Percentiles rank a stretch among this genome's conserved stretches.
phyloP scores from a whole-genome alignment of 352 stramenopile genomes.

The Phytophthora agathidicida region DNA sequence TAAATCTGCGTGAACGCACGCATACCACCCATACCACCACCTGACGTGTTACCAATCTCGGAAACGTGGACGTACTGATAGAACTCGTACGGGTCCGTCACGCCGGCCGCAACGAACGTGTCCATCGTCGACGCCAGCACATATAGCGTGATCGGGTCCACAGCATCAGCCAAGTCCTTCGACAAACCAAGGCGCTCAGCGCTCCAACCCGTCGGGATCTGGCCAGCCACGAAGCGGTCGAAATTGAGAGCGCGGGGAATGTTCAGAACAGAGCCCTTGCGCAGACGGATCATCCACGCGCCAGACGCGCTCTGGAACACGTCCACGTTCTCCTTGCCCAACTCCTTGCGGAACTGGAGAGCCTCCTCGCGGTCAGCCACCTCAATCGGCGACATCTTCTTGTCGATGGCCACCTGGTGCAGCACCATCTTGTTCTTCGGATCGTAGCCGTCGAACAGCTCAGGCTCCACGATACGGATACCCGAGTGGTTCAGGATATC shows the following conservation, averaged over 20 bases:
- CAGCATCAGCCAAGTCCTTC: slow-evolving; percentile 78
- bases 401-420: slow-evolving; percentile 84
- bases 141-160: slow-evolving; percentile 85
- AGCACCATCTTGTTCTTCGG: slow-evolving; percentile 82
- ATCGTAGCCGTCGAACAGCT: slow-evolving; percentile 86
- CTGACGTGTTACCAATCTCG: slow-evolving; percentile 86
- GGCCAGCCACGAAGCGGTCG: slow-evolving; percentile 85
- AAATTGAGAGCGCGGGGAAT: slow-evolving; percentile 84
- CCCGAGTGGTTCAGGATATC: slow-evolving; percentile 69
- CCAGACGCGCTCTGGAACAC: too few relatives aligned
- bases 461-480: slow-evolving; percentile 82
- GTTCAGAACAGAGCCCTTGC: slow-evolving; percentile 77
- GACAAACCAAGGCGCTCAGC: slow-evolving; percentile 80
- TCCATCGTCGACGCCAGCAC: slow-evolving; percentile 81
- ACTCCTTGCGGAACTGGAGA: too few relatives aligned
- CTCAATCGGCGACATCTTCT: slow-evolving; percentile 82
- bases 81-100: slow-evolving; percentile 92
- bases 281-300: slow-evolving; percentile 78
- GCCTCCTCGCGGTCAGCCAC: slow-evolving; percentile 76
- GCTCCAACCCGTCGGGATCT: slow-evolving; percentile 91
- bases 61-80: slow-evolving; percentile 92
- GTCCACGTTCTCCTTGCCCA: too few relatives aligned
- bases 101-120: slow-evolving; percentile 73
- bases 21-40: slow-evolving; percentile 86
- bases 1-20: slow-evolving; percentile 81